Conservation (phyloP, 306 rosid genomes). For the Rosa rugosa region DNA sequence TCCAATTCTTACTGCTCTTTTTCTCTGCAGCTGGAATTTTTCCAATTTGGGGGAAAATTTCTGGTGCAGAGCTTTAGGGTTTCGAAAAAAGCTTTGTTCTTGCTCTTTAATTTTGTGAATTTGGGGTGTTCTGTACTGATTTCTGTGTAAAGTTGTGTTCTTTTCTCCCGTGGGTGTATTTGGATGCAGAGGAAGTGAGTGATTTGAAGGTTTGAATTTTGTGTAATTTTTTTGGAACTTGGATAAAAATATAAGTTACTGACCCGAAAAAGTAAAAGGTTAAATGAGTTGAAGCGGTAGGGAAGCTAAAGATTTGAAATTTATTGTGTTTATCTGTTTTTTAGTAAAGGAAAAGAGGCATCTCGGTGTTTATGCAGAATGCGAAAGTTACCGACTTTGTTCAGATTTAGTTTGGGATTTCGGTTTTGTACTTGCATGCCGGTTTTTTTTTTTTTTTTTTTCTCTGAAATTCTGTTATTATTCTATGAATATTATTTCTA, state of each 20-base stretch:
- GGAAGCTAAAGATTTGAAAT: constrained; percentile 16
- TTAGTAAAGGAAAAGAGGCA: not conserved
- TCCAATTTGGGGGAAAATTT: constrained; percentile 15
- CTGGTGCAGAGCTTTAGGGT: constrained; percentile 48
- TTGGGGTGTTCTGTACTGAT: constrained; percentile 9
- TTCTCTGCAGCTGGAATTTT: not conserved
- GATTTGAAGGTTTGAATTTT: constrained; percentile 17
- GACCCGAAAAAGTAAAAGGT: not conserved
- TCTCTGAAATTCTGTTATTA: not conserved
- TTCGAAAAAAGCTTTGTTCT: constrained; percentile 12
- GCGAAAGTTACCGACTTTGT: not conserved
- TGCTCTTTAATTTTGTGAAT: not conserved
- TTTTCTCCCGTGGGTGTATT: not conserved
- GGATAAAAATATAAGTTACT: not conserved
- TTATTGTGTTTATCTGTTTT: not conserved
- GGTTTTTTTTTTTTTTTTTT: not conserved
- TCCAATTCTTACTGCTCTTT: not conserved
- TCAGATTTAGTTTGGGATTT: constrained; percentile 12
- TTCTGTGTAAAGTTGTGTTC: constrained; percentile 3
- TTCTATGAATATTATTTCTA: constrained; percentile 1
- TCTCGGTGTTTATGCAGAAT: constrained; percentile 14
- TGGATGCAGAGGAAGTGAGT: constrained; percentile 24
- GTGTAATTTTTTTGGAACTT: not conserved
- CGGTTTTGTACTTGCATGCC: not conserved
- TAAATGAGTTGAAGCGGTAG: constrained; percentile 14